Base-by-base conservation (phyloP, 352 stramenopile genomes). In the Globisporangium rhizosaccharum region DNA sequence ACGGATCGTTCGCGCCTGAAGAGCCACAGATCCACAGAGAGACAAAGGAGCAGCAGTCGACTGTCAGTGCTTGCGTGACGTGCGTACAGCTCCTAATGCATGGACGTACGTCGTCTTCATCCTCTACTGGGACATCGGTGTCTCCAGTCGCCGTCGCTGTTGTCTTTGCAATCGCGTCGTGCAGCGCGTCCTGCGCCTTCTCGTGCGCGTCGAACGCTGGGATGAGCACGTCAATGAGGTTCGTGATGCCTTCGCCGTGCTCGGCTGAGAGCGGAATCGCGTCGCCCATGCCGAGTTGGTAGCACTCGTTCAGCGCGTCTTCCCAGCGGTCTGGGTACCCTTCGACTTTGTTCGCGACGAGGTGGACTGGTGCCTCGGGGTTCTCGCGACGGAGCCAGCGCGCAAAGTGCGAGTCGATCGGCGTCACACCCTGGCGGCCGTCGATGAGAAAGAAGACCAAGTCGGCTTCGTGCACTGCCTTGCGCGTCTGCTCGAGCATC, bases 391-490 rank as follows among this genome's bases (percentile, higher is more conserved):
- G 77, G 47, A 93, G 49, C 83, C 83, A 93, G 1, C 81, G 71
- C 58, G 81, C 73, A 61, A 93, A 93, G 63, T 93, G 80, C 64
- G 71, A 73, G 67, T 93, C 84, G 51, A 93, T 82, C 33, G 79
- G 77, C 52, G 84, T 93, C 51, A 93, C 70, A 0, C 84, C 82
- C 55, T 93, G 81, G 5, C 84, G 79, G 6, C 82, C 84, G 56
- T 93, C 84, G 23, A 93, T 72, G 20, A 93, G 60, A 56, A 93
- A 93, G 57, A 93, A 88, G 17, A 92, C 72, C 30, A 93, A 54
- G 56, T 93, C 79, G 4, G 82, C 82, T 44, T 93, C 84, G 53
- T 93, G 82, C 45, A 93, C 72, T 1, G 84, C 84, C 10, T 76
- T 72, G 50, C 77, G 65, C 41, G 82, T 92, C 71, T 93, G 84